A percentile compares a stretch with the other conserved stretches of the same genome.
These are phyloP conservation scores for Marasmius tenuissimus DNA, from an alignment of 1,284 basidiomycete genomes.

Conservation along the genomic window DNA sequence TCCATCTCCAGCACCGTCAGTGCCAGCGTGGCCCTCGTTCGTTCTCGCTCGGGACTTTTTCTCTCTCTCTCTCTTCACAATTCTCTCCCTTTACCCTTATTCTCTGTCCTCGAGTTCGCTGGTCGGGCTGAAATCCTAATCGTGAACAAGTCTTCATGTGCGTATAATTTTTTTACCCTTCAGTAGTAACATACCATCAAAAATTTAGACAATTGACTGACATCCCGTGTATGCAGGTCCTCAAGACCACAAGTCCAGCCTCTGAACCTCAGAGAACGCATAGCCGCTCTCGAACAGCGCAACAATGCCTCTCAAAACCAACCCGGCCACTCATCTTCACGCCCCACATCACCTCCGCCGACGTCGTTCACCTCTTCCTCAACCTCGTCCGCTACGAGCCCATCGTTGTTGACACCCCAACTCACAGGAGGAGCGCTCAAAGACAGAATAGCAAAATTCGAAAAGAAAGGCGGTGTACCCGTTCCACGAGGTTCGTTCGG, in stretches of 20 bases:
- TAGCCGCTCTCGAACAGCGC: constrained; percentile 70
- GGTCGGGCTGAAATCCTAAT: constrained; percentile 2
- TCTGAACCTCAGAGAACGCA: constrained; percentile 71
- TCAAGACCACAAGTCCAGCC: constrained; percentile 44
- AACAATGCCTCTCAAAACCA: constrained; percentile 35
- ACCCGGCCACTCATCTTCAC: neutral
- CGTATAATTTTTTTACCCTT: neutral
- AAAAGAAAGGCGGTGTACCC: constrained; percentile 71
- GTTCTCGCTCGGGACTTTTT: neutral
- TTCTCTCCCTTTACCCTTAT: neutral
- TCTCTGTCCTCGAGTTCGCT: neutral
- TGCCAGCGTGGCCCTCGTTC: neutral
- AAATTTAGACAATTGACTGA: neutral
- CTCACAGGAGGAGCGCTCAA: constrained; percentile 42
- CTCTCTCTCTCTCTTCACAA: neutral
- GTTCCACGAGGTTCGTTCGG: constrained; percentile 74
- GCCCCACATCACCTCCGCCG: constrained; percentile 28
- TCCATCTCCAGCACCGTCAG: neutral
- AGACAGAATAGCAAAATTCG: constrained; percentile 77
- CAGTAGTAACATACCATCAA: too few relatives aligned
- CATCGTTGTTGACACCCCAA: constrained; percentile 1
- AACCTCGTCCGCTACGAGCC: constrained; percentile 1
- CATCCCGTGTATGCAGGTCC: constrained; percentile 5
- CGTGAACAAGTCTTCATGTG: neutral
- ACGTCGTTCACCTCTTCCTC: constrained; percentile 21